phyloP scores from a whole-genome alignment of 768 basidiomycete genomes.

The Rhodosporidiobolus sp. region DNA sequence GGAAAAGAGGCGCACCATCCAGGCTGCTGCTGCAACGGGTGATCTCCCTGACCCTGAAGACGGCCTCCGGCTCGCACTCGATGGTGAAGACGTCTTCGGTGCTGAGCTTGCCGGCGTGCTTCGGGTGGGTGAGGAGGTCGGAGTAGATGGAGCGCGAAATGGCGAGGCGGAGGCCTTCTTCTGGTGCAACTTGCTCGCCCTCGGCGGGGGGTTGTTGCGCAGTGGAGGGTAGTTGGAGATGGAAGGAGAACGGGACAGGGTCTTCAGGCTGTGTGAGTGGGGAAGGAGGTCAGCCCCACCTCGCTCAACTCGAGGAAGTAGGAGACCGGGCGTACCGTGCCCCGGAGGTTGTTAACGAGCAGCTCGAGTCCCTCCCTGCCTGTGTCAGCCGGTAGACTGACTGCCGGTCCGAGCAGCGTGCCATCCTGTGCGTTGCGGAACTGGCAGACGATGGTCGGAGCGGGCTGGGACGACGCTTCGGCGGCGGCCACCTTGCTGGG shows the following conservation, averaged over 20 bases:
- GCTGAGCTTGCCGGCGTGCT: slow-evolving; percentile 65
- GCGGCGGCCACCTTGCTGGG: slow-evolving; percentile 9
- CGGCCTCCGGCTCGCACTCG: slow-evolving; percentile 89
- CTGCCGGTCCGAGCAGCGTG: slow-evolving; percentile 72
- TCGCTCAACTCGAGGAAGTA: slow-evolving; percentile 28
- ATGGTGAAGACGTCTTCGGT: slow-evolving; percentile 80
- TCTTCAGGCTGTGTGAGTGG: slow-evolving; percentile 56
- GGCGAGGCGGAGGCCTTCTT: slow-evolving; percentile 59
- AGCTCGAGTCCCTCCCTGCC: slow-evolving; percentile 76
- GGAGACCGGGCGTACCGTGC: slow-evolving; percentile 58
- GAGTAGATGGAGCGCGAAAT: slow-evolving; percentile 62
- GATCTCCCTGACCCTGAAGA: slow-evolving; percentile 89
- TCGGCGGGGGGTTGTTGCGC: slow-evolving; percentile 40
- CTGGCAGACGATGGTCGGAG: slow-evolving; percentile 78
- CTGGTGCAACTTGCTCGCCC: neutral
- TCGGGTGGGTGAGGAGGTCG: slow-evolving; percentile 60
- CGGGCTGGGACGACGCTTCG: slow-evolving; percentile 42
- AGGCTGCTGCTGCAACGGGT: slow-evolving; percentile 69
- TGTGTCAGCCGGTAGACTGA: slow-evolving; percentile 84
- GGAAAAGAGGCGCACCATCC: slow-evolving; percentile 33
- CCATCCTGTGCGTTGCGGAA: slow-evolving; percentile 89
- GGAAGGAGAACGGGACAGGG: slow-evolving; percentile 86
- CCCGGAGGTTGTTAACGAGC: slow-evolving; percentile 80
- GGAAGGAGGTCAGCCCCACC: neutral
- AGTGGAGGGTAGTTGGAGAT: slow-evolving; percentile 66